phyloP scores from a whole-genome alignment of 352 stramenopile genomes.

The Globisporangium acanthophoron region DNA sequence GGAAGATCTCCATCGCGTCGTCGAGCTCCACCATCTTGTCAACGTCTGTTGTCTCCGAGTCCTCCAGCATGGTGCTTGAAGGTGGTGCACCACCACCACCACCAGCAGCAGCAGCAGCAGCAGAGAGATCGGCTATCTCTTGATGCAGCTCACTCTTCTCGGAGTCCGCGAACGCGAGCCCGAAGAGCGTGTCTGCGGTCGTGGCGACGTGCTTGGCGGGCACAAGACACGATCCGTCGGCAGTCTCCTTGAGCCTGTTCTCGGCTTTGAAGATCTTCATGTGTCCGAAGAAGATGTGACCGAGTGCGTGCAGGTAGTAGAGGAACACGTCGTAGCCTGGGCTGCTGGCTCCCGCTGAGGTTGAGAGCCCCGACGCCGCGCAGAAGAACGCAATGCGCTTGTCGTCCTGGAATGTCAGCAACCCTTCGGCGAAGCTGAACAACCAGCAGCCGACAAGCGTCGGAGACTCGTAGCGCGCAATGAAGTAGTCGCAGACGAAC shows the following conservation, averaged over 20 bases:
- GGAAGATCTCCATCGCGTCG: conserved; percentile 53
- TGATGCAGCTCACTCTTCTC: conserved; percentile 31
- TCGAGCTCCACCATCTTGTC: conserved; percentile 50
- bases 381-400: conserved; percentile 62
- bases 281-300: conserved; percentile 56
- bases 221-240: conserved; percentile 46
- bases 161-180: conserved; percentile 28
- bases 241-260: conserved; percentile 48
- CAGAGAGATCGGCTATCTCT: conserved; percentile 28
- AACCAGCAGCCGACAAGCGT: conserved; percentile 49
- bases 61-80: not conserved
- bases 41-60: not conserved
- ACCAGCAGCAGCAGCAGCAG: not conserved
- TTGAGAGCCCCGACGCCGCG: conserved; percentile 26
- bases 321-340: conserved; percentile 57
- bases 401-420: conserved; percentile 40
- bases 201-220: conserved; percentile 20
- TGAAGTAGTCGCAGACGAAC: conserved; percentile 72
- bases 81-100: too few relatives aligned
- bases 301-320: conserved; percentile 62
- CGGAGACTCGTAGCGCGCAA: conserved; percentile 43
- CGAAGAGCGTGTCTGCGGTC: conserved; percentile 37
- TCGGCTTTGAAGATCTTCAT: conserved; percentile 66
- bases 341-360: conserved; percentile 1
- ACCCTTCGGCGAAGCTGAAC: conserved; percentile 35